Percentiles rank a stretch among this genome's conserved stretches.
These are phyloP conservation scores for Dactylellina cionopaga DNA, from an alignment of 2,329 filamentous ascomycete species.

Conservation along the genomic window DNA sequence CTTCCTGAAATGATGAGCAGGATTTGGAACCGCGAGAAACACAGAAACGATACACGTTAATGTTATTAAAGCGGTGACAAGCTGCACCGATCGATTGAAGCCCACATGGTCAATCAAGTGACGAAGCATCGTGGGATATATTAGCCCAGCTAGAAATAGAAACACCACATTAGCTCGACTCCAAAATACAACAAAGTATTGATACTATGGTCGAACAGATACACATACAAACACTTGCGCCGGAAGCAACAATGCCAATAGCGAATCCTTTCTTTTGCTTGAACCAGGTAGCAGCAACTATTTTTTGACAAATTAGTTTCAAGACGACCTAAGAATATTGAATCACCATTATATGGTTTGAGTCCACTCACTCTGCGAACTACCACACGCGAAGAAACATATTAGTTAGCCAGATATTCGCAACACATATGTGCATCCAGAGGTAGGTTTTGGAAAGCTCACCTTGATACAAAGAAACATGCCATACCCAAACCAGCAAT, in stretches of 20 bases:
- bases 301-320: neutral
- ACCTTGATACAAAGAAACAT: slow-evolving; percentile 49
- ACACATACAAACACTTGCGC: slow-evolving; percentile 44
- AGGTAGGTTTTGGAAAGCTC: neutral
- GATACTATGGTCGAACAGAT: neutral
- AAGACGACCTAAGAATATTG: neutral
- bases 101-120: slow-evolving; percentile 36
- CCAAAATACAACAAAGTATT: too few relatives aligned
- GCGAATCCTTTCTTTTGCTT: slow-evolving; percentile 51
- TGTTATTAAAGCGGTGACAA: slow-evolving; percentile 14
- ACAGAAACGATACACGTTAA: slow-evolving; percentile 43
- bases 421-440: slow-evolving; percentile 28
- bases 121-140: slow-evolving; percentile 48
- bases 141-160: slow-evolving; percentile 25
- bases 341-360: neutral
- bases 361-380: slow-evolving; percentile 34
- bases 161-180: neutral
- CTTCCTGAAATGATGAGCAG: slow-evolving; percentile 34
- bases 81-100: slow-evolving; percentile 37
- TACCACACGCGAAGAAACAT: slow-evolving; percentile 4
- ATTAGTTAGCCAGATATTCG: slow-evolving; percentile 15
- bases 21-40: slow-evolving; percentile 40
- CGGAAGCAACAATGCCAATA: slow-evolving; percentile 45
- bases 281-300: slow-evolving; percentile 50
- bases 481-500: slow-evolving; percentile 43